Conservation (phyloP, 2,329 filamentous ascomycete species). For the Apiospora arundinis region DNA sequence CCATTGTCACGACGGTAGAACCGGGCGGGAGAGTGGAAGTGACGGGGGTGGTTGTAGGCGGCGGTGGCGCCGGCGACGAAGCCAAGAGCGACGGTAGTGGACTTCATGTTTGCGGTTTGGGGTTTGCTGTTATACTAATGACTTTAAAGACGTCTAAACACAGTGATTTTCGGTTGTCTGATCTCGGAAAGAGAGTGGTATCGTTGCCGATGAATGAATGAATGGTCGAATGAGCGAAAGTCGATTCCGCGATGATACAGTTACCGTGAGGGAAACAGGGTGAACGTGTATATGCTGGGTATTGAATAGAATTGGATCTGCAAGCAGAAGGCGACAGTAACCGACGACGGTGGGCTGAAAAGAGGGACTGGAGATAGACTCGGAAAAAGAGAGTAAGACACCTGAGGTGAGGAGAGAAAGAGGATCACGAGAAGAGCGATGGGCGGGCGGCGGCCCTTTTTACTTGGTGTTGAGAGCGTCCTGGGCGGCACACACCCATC, state of each 20-base stretch:
- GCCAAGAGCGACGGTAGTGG: constrained; percentile 40
- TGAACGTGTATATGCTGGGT: constrained; percentile 24
- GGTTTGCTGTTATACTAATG: neutral
- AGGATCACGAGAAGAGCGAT: constrained; percentile 16
- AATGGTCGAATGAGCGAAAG: constrained; percentile 42
- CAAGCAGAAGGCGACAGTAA: constrained; percentile 36
- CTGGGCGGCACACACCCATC: constrained; percentile 21
- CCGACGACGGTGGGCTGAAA: constrained; percentile 36
- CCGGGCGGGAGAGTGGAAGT: constrained; percentile 35
- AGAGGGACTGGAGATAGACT: constrained; percentile 43
- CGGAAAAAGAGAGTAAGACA: constrained; percentile 36
- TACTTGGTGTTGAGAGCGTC: constrained; percentile 25
- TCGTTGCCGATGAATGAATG: constrained; percentile 41
- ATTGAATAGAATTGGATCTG: constrained; percentile 35
- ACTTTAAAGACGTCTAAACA: constrained; percentile 16
- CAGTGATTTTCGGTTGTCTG: constrained; percentile 27
- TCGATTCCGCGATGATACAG: constrained; percentile 39
- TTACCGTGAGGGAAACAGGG: constrained; percentile 28
- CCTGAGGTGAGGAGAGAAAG: constrained; percentile 29
- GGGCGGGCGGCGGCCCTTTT: constrained; percentile 32
- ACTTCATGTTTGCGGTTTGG: constrained; percentile 41
- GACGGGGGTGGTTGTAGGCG: constrained; percentile 39
- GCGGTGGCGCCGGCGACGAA: constrained; percentile 41
- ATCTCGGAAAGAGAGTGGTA: constrained; percentile 37
- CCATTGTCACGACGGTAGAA: constrained; percentile 36